Evolutionary conservation across 805 yeast species (phyloP), one percentile per base, ranked within the genome.

Genomic region (Metschnikowia gelsemii): DNA sequence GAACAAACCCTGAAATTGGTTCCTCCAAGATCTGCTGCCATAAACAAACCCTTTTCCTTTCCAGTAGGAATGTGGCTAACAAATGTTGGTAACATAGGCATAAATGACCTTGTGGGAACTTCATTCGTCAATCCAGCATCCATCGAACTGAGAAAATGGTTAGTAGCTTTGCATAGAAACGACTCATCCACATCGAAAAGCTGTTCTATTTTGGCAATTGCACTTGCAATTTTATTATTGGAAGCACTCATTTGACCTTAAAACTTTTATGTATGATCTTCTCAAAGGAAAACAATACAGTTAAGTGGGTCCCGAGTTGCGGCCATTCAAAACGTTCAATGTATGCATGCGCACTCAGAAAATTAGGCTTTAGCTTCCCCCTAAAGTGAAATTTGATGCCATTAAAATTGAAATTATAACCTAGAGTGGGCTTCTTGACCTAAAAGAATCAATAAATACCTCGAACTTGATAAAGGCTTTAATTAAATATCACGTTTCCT

Each of bases 11-110:
- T 76, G 67, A 91, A 88, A 63, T 93, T 90, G 43, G 98, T 90
- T 37, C 98, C 98, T 48, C 99, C 99, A 39, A 91, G 73, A 59
- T 91, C 98, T 4, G 93, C 96, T 40, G 98, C 98, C 46, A 91
- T 68, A 48, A 75, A 79, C 28, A 86, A 71, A 32, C 98, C 98
- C 41, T 70, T 72, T 61, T 91, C 99, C 35, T 76, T 72, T 32
- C 99, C 99, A 31, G 75, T 76, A 17, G 99, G 99, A 42, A 87
- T 76, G 8, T 77, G 73, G 7, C 96, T 87, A 24, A 91, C 96
- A 59, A 64, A 91, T 1, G 96, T 79, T 26, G 98, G 98, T 54
- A 93, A 87, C 99, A 91, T 93, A 29, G 93, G 91, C 68, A 66
- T 66, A 41, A 58, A 58, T 25, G 64, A 58, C 75, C 80, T 59